These are phyloP conservation scores for Mortierella sp. DNA, from an alignment of 371 early-diverging fungal species.

Conservation along the genomic window DNA sequence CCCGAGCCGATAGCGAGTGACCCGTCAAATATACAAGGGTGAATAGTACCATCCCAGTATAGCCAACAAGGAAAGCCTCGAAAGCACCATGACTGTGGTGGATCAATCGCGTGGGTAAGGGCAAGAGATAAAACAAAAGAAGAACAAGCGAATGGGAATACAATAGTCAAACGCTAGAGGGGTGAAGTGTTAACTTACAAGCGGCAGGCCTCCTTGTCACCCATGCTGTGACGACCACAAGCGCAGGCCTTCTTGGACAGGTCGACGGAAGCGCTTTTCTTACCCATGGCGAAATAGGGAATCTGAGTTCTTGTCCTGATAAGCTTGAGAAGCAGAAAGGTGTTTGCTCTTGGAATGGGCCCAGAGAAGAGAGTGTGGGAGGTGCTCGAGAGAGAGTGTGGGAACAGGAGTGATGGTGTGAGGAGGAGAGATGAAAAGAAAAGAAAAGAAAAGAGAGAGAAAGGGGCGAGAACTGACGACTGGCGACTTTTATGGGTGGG, in stretches of 20 bases:
- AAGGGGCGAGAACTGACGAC: not conserved
- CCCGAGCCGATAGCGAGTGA: not conserved
- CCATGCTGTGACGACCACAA: constrained; percentile 45
- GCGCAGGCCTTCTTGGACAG: constrained; percentile 48
- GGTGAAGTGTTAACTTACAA: constrained; percentile 27
- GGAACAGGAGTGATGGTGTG: not conserved
- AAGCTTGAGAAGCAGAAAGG: not conserved
- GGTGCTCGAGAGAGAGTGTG: not conserved
- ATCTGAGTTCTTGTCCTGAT: too few relatives aligned
- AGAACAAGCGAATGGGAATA: not conserved
- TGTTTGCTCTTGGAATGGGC: not conserved
- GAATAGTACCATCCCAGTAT: not conserved
- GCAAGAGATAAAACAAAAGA: not conserved
- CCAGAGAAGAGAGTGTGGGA: not conserved
- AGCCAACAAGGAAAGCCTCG: not conserved
- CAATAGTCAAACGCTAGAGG: not conserved
- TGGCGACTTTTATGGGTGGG: too few relatives aligned
- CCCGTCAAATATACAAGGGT: constrained; percentile 3
- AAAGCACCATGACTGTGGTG: not conserved
- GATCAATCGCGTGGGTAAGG: not conserved
- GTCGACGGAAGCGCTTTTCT: constrained; percentile 45
- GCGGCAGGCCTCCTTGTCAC: constrained; percentile 51
- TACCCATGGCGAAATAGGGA: constrained; percentile 26
- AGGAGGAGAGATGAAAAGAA: not conserved
- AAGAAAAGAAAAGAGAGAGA: not conserved